These are phyloP conservation scores for Globomyces sp. DNA, from an alignment of 371 early-diverging fungal genomes.

Conservation along the genomic window DNA sequence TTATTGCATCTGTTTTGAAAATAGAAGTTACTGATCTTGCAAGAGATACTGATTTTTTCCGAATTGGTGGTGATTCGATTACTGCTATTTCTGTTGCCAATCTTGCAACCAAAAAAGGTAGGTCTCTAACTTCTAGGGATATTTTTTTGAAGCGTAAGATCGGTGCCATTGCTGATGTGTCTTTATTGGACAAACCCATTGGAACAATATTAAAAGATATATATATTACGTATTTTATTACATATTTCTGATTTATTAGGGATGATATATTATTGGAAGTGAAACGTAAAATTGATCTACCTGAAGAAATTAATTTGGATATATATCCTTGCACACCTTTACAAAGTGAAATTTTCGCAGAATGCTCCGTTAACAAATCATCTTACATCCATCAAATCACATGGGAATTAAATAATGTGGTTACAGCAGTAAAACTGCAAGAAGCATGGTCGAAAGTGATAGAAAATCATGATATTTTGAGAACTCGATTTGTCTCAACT, in stretches of 20 bases:
- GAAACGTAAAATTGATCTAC: conserved; percentile 10
- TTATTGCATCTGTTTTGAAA: too few species aligned
- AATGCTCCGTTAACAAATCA: conserved; percentile 19
- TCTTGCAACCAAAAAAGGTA: neutral
- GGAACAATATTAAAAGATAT: too few species aligned
- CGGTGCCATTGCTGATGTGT: too few species aligned
- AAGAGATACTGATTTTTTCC: conserved; percentile 13
- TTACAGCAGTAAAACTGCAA: too few species aligned
- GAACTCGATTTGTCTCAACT: conserved; percentile 4
- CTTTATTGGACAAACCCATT: too few species aligned
- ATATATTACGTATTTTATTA: too few species aligned
- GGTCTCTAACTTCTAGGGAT: conserved; percentile 16
- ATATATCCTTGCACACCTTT: conserved; percentile 22
- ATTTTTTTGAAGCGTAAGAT: conserved; percentile 14
- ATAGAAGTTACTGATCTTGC: too few species aligned
- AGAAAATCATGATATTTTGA: conserved; percentile 7
- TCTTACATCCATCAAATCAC: conserved; percentile 23
- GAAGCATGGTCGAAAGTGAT: conserved; percentile 12
- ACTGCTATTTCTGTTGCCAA: conserved; percentile 14
- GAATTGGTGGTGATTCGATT: conserved; percentile 21
- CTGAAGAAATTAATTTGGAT: neutral
- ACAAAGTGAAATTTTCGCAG: conserved; percentile 25
- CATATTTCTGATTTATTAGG: too few species aligned
- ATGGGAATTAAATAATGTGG: conserved; percentile 13
- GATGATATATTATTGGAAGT: too few species aligned